Base-by-base conservation (phyloP, 257 asterid genomes). In the Ehretia macrophylla region DNA sequence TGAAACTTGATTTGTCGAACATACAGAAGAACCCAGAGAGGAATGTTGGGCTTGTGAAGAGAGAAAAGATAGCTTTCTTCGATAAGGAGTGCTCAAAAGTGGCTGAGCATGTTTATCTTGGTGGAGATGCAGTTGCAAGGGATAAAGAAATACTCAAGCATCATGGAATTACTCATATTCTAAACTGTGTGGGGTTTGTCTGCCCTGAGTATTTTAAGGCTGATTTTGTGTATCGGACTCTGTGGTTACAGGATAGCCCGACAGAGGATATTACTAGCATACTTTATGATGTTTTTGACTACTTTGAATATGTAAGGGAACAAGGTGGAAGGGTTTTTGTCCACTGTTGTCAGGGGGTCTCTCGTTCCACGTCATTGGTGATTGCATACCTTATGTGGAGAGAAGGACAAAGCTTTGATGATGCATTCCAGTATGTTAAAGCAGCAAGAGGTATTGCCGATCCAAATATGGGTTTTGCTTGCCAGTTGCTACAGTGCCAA, bases 191-290 rank as follows among this genome's bases (percentile, higher is more conserved):
- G 51, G 84, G 84, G n/a, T 78, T 74, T 65, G 84, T 74, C 8
- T 78, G 84, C 57, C 81, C 78, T 0, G 84, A 78, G 68, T 78
- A 78, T 56, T 78, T 78, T 38, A 78, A 74, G 72, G 65, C 66
- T 8, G 84, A 78, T 45, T 78, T 80, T 57, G 69, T 66, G 14
- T 77, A 80, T 44, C 60, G 77, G 53, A 80, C 86, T 54, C 51
- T 77, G 69, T 80, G 86, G 86, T 65, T 80, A 68, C 83, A 80
- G 65, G 86, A 80, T 65, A 76, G 81, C 72, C 85, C 83, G 3
- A 73, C 81, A 11, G 83, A 76, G 66, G 86, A 80, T 72, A 80
- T 80, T 44, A 80, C 86, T 22, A 77, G 86, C 68, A 80, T 80
- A 53, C 70, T 80, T 5, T 80, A 80, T 71, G 86, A 80, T 68